phyloP scores from a whole-genome alignment of 257 asterid species.

The Penstemon eatonii region DNA sequence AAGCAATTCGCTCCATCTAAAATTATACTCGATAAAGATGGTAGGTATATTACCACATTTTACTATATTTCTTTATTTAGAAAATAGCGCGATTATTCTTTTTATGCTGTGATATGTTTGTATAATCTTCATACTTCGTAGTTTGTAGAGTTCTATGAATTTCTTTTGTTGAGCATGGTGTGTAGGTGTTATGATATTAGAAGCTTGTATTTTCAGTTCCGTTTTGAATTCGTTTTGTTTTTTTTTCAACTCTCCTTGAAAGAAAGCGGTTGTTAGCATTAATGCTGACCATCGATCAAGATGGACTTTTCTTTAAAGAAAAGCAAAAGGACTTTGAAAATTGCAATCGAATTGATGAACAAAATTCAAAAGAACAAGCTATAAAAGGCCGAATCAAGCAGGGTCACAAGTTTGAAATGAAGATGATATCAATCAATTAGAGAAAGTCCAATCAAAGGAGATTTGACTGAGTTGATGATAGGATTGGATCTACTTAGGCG shows the following conservation, averaged over 20 bases:
- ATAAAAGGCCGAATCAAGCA: too few species aligned
- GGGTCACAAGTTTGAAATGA: too few species aligned
- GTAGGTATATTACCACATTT: neutral
- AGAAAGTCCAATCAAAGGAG: too few species aligned
- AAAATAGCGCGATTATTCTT: neutral
- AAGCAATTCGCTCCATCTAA: neutral
- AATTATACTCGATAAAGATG: neutral
- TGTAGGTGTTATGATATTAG: neutral
- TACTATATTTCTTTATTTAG: neutral
- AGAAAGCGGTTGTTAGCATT: neutral
- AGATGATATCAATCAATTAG: too few species aligned
- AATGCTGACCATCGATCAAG: too few species aligned
- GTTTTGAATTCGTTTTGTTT: neutral
- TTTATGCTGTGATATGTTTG: neutral
- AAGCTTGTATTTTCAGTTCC: neutral
- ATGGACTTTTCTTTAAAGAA: too few species aligned
- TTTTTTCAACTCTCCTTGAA: neutral
- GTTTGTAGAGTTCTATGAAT: neutral
- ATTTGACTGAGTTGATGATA: too few species aligned
- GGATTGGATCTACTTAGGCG: too few species aligned
- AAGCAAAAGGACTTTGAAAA: neutral
- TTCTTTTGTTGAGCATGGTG: neutral
- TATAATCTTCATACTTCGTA: neutral
- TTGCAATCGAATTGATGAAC: conserved; percentile 15
- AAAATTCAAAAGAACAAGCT: neutral